These are phyloP conservation scores for Fusarium chuoi DNA, from an alignment of 2,329 filamentous ascomycete genomes.

Conservation along the genomic window DNA sequence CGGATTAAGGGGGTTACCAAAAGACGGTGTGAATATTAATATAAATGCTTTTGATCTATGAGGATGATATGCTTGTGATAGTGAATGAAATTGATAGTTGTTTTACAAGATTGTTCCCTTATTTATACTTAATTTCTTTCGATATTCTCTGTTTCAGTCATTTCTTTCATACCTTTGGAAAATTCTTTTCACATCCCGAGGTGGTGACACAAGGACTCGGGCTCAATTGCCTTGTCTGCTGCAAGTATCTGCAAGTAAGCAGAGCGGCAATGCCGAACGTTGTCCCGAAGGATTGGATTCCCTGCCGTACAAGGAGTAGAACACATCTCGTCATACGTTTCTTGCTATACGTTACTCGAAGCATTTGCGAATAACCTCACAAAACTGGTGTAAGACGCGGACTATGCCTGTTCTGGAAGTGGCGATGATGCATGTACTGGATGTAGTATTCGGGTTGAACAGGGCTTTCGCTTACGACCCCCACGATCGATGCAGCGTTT, in stretches of 20 bases:
- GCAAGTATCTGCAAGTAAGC: not conserved
- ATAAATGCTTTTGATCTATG: not conserved
- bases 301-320: not conserved
- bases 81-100: not conserved
- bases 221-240: not conserved
- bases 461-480: not conserved
- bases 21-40: no score
- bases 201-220: not conserved
- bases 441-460: not conserved
- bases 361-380: not conserved
- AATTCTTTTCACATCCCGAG: not conserved
- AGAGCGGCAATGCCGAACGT: not conserved
- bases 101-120: not conserved
- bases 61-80: not conserved
- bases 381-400: not conserved
- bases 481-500: not conserved
- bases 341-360: not conserved
- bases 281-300: not conserved
- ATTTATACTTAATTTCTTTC: not conserved
- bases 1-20: not conserved
- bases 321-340: not conserved
- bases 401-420: not conserved
- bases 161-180: not conserved
- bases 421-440: not conserved
- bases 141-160: accelerated